phyloP scores from a whole-genome alignment of 2,329 filamentous ascomycete species.

The Claviceps spartinae region DNA sequence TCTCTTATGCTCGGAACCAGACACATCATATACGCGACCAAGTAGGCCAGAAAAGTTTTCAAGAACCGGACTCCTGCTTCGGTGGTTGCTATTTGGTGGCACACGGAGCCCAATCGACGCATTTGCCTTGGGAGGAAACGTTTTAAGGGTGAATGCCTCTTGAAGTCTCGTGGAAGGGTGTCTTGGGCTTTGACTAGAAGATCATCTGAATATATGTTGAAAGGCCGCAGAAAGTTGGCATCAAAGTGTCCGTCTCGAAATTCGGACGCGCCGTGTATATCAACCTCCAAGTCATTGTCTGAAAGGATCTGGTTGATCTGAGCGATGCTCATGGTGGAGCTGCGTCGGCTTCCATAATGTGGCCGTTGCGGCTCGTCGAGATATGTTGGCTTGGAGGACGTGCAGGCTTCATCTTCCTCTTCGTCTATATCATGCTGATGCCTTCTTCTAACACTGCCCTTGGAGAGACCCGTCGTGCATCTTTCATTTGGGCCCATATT shows the following conservation, averaged over 20 bases:
- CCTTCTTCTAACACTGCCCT: background rate
- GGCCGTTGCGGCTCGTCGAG: slow-evolving; percentile 7
- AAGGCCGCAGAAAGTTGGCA: slow-evolving; percentile 31
- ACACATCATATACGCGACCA: slow-evolving; percentile 41
- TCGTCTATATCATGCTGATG: background rate
- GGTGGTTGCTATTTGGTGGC: slow-evolving; percentile 29
- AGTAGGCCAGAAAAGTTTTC: slow-evolving; percentile 43
- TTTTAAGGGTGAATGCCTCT: slow-evolving; percentile 30
- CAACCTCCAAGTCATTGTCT: slow-evolving; percentile 20
- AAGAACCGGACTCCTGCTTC: slow-evolving; percentile 35
- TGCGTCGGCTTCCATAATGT: slow-evolving; percentile 8
- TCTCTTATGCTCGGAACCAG: slow-evolving; percentile 32
- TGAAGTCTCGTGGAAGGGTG: slow-evolving; percentile 33
- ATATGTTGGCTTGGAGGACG: slow-evolving; percentile 5
- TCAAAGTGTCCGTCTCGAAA: slow-evolving; percentile 34
- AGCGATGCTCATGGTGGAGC: slow-evolving; percentile 18
- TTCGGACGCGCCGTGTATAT: slow-evolving; percentile 30
- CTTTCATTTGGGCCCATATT: background rate
- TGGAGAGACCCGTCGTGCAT: background rate
- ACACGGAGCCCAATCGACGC: slow-evolving; percentile 28
- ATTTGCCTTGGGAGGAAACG: slow-evolving; percentile 34
- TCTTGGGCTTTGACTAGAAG: slow-evolving; percentile 27
- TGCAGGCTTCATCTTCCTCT: background rate
- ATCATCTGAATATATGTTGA: slow-evolving; percentile 23
- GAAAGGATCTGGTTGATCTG: slow-evolving; percentile 22